Base-by-base conservation (phyloP, 106 monocot genomes). In the Platanthera zijinensis region DNA sequence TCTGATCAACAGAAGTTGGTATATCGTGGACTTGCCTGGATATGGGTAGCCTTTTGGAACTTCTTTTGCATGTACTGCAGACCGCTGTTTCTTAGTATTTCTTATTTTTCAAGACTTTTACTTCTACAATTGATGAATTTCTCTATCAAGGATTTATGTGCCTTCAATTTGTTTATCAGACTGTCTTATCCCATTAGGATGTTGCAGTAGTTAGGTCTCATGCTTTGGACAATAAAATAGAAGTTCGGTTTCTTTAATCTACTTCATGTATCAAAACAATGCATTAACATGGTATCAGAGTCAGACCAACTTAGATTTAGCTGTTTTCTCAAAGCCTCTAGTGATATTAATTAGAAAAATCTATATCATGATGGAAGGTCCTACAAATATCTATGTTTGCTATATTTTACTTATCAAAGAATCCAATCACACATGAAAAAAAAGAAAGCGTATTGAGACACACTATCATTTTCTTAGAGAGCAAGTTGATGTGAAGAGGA, bases 1-100 rank as follows among this genome's bases (percentile, higher is more conserved):
- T 82, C 78, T 94, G 81, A 81, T 99, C 57, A 92, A 99, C 74
- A 99, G 89, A 28, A 99, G 94, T 73, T 99, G 99, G 99, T 99
- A 99, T 73, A 76, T 99, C 74, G 99, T 99, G 14, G 94, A 99
- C 84, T 75, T 99, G 73, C 99, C 99, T 51, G 99, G 99, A 19
- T 99, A 99, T 64, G 99, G 99, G 99, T 99, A 76, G 88, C 45
- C 1, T 72, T 30, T 48, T 32, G 48, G 47, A 32, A 66, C 48
- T 75, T 76, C 61, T 54, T 51, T 78, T 12, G 32, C 5, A 48
- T 70, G 47, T 70, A 47, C 48, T 48, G 17, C 3, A 10, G n/a
- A 14, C n/a, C 19, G 56, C 12, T 54, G 5, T 48, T 45, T 51
- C 4, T 54, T 39, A 47, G 15, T 48, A 15, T 8, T 47, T 48